Base-by-base conservation (phyloP, 2,329 filamentous ascomycete genomes). In the Pyrenochaeta sp. region DNA sequence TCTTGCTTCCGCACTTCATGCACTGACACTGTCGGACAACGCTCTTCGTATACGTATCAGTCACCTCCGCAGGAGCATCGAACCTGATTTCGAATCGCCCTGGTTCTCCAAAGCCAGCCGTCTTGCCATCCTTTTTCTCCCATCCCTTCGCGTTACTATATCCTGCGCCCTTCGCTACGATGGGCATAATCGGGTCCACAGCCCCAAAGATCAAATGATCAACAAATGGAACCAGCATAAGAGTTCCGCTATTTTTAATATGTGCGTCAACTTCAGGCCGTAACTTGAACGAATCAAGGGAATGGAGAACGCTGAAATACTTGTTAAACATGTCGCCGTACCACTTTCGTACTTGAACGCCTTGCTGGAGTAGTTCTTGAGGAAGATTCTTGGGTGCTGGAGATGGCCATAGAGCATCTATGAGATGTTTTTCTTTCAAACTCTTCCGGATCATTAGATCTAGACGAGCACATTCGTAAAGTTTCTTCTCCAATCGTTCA, bases 261-360 rank as follows among this genome's bases (percentile, higher is more conserved):
- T 58, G 66, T 14, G 52, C 48, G 29, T 74, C 72, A 1, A 75
- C 62, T 43, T 75, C 73, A 1, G 67, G 65, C 4, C 67, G 56
- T 0, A 75, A 54, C 21, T 61, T 44, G 21, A 74, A 75, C 10
- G 73, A 63, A 4, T 74, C 72, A 9, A 74, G 46, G 0, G 66
- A 63, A 29, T 66, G 68, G 23, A 75, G 54, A 14, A 63, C 56
- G 3, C 51, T 60, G 47, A 75, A 75, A 51, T 75, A 75, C 54
- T 75, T 75, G 14, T 63, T 56, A 37, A 75, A 74, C 73, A 75
- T 75, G 45, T 74, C 72, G 27, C 71, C 71, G 50, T 73, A 75
- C 72, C 72, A 75, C 30, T 61, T 58, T 9, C 73, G 54, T 1
- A 74, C 69, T 42, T 72, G 66, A 1, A 72, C 67, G 27, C 72